Conservation (phyloP, 129 eudicot genomes). For the Mikania micrantha region DNA sequence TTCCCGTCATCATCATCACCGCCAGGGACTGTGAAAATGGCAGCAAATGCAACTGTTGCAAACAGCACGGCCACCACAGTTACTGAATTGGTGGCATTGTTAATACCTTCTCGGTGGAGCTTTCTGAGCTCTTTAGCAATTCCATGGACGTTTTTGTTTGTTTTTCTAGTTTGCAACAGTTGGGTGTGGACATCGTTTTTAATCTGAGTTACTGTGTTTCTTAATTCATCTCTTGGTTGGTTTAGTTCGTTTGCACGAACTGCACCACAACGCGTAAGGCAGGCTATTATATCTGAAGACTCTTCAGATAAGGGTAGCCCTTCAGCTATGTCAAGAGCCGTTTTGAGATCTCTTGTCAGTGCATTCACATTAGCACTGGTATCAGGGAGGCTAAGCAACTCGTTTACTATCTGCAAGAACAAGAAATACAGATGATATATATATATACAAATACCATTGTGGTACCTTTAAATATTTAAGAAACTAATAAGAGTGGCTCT, state of each 20-base stretch:
- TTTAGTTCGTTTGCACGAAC: constrained; percentile 77
- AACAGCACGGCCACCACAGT: constrained; percentile 95
- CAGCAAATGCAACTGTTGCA: constrained; percentile 94
- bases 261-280: constrained; percentile 63
- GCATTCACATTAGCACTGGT: constrained; percentile 79
- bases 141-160: constrained; percentile 67
- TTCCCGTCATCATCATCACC: constrained; percentile 47
- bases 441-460: background rate
- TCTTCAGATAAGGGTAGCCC: constrained; percentile 74
- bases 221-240: constrained; percentile 85
- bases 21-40: constrained; percentile 92
- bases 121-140: constrained; percentile 90
- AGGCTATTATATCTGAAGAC: constrained; percentile 46
- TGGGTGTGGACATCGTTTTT: constrained; percentile 83
- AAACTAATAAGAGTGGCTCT: background rate
- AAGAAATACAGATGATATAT: background rate
- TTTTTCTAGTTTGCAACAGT: constrained; percentile 65
- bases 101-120: constrained; percentile 86
- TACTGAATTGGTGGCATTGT: constrained; percentile 86
- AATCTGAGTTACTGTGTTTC: constrained; percentile 76
- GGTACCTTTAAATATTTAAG: background rate
- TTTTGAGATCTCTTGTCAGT: constrained; percentile 67
- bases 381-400: constrained; percentile 67
- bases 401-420: constrained; percentile 70
- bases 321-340: constrained; percentile 91